Conservation (phyloP, 805 yeast genomes). For the Blastobotrys attinorum region DNA sequence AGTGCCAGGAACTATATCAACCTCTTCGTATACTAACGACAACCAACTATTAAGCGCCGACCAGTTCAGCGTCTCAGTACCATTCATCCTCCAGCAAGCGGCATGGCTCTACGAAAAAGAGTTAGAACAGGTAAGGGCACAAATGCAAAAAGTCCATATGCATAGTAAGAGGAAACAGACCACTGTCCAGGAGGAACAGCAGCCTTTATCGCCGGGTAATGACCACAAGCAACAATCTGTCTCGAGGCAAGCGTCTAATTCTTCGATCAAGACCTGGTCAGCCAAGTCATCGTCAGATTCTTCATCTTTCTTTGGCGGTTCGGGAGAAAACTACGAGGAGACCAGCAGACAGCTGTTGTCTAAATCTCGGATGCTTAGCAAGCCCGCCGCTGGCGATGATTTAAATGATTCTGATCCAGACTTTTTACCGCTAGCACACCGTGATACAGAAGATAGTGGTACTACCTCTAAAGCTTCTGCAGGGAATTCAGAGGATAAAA, state of each 20-base stretch:
- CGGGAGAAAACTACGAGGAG: neutral
- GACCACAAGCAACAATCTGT: no score
- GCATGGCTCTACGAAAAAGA: conserved; percentile 37
- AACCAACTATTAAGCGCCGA: conserved; percentile 10
- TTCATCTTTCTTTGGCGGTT: neutral
- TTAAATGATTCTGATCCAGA: neutral
- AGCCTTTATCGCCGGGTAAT: no score
- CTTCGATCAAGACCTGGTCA: neutral
- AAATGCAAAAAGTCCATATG: conserved; percentile 22
- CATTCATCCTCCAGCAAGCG: conserved; percentile 34
- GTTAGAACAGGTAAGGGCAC: conserved; percentile 27
- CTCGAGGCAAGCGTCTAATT: no score
- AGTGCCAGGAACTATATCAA: neutral
- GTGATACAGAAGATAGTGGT: neutral
- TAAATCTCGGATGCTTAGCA: neutral
- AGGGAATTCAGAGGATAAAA: no score
- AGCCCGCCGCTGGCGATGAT: neutral
- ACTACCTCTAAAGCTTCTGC: no score
- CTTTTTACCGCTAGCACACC: neutral
- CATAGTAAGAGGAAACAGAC: neutral
- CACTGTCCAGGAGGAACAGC: no score
- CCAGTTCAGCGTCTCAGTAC: conserved; percentile 30
- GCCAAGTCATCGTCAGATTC: neutral
- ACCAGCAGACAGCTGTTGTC: neutral
- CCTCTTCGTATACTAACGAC: no score